These are phyloP conservation scores for Ammopiptanthus mongolicus DNA, from an alignment of 306 rosid genomes.

Conservation along the genomic window DNA sequence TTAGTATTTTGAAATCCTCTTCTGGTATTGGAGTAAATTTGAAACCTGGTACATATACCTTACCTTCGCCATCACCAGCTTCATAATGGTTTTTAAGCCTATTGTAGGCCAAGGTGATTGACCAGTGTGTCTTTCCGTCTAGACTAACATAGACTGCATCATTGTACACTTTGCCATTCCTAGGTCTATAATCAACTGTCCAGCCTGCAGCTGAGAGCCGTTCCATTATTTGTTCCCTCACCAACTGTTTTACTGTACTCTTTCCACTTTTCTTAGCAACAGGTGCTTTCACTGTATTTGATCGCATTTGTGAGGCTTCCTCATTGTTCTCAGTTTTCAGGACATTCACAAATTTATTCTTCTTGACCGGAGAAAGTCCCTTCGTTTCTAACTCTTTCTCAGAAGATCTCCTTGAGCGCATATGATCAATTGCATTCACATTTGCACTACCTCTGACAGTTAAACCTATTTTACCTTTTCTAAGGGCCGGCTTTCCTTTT, in stretches of 20 bases:
- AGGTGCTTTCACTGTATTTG: conserved; percentile 12
- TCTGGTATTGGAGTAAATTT: conserved; percentile 66
- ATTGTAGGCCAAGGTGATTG: conserved; percentile 82
- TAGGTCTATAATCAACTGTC: conserved; percentile 75
- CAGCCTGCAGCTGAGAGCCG: conserved; percentile 74
- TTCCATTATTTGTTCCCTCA: conserved; percentile 65
- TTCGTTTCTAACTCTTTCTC: conserved; percentile 17
- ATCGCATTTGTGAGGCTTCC: conserved; percentile 15
- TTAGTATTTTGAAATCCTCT: conserved; percentile 48
- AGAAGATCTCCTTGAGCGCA: conserved; percentile 18
- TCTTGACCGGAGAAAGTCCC: conserved; percentile 26
- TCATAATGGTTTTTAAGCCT: conserved; percentile 58
- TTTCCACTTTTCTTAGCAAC: neutral
- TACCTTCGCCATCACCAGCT: conserved; percentile 56
- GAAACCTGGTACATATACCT: conserved; percentile 51
- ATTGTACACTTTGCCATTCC: conserved; percentile 44
- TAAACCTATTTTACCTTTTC: conserved; percentile 9
- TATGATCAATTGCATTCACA: conserved; percentile 21
- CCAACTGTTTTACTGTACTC: conserved; percentile 35
- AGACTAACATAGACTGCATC: conserved; percentile 89
- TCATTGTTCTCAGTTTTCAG: conserved; percentile 30
- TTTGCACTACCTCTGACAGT: conserved; percentile 23
- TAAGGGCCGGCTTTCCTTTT: conserved; percentile 22
- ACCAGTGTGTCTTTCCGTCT: conserved; percentile 83
- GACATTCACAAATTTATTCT: conserved; percentile 12